Percentiles rank a stretch among this genome's conserved stretches.
These are phyloP conservation scores for Cladosporium sp. DNA, from an alignment of 2,329 filamentous ascomycete genomes.

Conservation along the genomic window DNA sequence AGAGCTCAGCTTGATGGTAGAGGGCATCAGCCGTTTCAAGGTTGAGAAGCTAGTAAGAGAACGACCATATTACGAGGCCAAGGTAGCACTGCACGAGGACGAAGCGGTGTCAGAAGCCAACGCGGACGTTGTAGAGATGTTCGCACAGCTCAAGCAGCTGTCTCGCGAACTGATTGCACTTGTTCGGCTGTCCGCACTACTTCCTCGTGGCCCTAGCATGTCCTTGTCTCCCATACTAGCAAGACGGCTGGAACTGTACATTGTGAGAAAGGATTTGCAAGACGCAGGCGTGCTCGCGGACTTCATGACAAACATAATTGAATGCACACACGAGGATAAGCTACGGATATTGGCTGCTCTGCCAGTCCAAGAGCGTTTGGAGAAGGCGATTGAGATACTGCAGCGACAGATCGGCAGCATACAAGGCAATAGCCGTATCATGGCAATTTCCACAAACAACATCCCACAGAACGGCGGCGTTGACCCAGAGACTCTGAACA, in stretches of 20 bases:
- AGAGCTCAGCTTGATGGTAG: conserved; percentile 77
- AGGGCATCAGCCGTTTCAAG: conserved; percentile 73
- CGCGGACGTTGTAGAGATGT: conserved; percentile 63
- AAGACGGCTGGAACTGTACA: conserved; percentile 80
- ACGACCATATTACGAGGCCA: conserved; percentile 80
- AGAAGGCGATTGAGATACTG: conserved; percentile 77
- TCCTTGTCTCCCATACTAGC: conserved; percentile 79
- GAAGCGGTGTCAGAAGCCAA: conserved; percentile 48
- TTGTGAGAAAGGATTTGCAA: conserved; percentile 71
- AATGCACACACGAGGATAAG: conserved; percentile 86
- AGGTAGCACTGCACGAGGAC: conserved; percentile 68
- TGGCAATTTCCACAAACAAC: conserved; percentile 66
- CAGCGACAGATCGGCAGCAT: conserved; percentile 77
- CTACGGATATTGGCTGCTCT: conserved; percentile 78
- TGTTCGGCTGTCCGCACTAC: conserved; percentile 76
- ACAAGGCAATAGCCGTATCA: conserved; percentile 83
- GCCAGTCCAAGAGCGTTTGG: conserved; percentile 71
- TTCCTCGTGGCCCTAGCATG: conserved; percentile 63
- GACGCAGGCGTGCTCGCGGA: conserved; percentile 87
- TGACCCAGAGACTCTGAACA: conserved; percentile 42
- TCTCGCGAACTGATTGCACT: conserved; percentile 83
- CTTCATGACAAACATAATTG: conserved; percentile 92
- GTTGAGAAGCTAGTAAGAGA: conserved; percentile 72
- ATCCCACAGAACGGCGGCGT: conserved; percentile 32
- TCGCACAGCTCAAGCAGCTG: conserved; percentile 74